A percentile compares a stretch with the other conserved stretches of the same genome.
These are phyloP conservation scores for Puccinia horiana DNA, from an alignment of 1,284 basidiomycete species.

Conservation along the genomic window DNA sequence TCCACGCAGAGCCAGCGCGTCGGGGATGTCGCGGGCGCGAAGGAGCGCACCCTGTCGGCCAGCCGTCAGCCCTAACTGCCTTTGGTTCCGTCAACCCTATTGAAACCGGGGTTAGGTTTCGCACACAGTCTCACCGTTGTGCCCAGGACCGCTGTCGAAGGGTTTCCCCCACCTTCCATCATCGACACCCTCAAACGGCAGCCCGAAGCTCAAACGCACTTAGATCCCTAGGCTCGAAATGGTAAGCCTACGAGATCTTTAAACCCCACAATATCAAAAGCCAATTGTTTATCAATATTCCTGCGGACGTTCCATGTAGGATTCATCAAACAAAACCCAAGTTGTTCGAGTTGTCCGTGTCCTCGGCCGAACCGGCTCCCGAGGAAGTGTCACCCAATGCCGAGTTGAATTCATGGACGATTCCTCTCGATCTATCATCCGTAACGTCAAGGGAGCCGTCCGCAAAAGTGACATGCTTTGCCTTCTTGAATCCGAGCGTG, in stretches of 20 bases:
- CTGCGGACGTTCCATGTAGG: background rate
- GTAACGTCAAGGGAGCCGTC: slow-evolving; percentile 99
- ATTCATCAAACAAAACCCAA: slow-evolving; percentile 47
- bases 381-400: slow-evolving; percentile 99
- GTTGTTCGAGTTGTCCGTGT: slow-evolving; percentile 66
- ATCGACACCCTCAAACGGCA: too few relatives aligned
- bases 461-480: slow-evolving; percentile 95
- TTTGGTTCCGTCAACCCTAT: background rate
- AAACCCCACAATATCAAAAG: too few relatives aligned
- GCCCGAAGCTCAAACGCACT: too few relatives aligned
- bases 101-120: background rate
- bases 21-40: too few relatives aligned
- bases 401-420: slow-evolving; percentile 99
- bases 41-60: too few relatives aligned
- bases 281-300: too few relatives aligned
- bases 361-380: slow-evolving; percentile 96
- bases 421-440: slow-evolving; percentile 90
- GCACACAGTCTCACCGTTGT: background rate
- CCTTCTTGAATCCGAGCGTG: slow-evolving; percentile 96
- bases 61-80: too few relatives aligned
- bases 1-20: too few relatives aligned
- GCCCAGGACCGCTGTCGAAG: too few relatives aligned
- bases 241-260: too few relatives aligned
- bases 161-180: background rate
- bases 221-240: too few relatives aligned